Evolutionary conservation across 2,329 filamentous ascomycete genomes (phyloP).

Genomic region (Curvularia eragrostidis): DNA sequence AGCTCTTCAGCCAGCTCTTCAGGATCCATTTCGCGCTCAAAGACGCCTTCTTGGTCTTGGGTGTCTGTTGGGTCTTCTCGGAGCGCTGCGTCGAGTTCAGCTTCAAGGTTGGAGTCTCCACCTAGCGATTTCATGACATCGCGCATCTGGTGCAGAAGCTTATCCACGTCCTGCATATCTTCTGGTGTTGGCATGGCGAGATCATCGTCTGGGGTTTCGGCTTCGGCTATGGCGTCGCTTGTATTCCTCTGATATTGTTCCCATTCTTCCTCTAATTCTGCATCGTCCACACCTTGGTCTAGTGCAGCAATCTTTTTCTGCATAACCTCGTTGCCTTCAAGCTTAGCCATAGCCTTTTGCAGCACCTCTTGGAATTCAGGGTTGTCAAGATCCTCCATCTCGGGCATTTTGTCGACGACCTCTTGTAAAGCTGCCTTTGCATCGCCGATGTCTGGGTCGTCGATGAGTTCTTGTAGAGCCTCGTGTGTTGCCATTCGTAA

Average conservation of each 20-base stretch:
- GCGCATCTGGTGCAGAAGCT: constrained; percentile 35
- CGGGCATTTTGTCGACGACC: constrained; percentile 33
- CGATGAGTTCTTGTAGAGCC: constrained; percentile 33
- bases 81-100: constrained; percentile 32
- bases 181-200: constrained; percentile 15
- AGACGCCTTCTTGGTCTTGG: constrained; percentile 21
- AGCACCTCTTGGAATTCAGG: constrained; percentile 32
- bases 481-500: constrained; percentile 30
- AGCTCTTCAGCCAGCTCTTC: constrained; percentile 33
- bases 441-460: constrained; percentile 39
- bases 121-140: constrained; percentile 36
- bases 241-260: constrained; percentile 19
- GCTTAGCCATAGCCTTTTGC: constrained; percentile 30
- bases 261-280: constrained; percentile 25
- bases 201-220: constrained; percentile 14
- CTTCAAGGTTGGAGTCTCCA: constrained; percentile 26
- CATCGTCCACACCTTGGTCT: constrained; percentile 14
- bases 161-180: constrained; percentile 30
- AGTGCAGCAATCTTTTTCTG: constrained; percentile 30
- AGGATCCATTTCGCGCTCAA: constrained; percentile 32
- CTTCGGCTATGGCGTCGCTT: constrained; percentile 18
- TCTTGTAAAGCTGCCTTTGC: constrained; percentile 32
- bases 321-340: constrained; percentile 29
- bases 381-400: constrained; percentile 27
- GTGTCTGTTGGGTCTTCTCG: constrained; percentile 23